Evolutionary conservation across 2,329 filamentous ascomycete species (phyloP).

Genomic region (Paracoccidioides brasiliensis): DNA sequence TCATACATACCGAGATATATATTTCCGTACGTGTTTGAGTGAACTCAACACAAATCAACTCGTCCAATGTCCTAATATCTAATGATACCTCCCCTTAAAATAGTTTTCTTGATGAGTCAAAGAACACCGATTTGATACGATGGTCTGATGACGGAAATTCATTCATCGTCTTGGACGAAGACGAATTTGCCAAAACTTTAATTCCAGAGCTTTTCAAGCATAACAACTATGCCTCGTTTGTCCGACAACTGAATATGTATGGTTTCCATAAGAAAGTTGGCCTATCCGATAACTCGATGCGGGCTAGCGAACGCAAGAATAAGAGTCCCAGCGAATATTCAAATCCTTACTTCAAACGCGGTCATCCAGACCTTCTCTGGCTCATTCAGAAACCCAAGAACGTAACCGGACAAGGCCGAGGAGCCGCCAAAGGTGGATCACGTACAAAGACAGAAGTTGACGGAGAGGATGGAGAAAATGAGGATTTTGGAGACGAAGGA

Average conservation of each 20-base stretch:
- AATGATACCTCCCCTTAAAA: constrained; percentile 11
- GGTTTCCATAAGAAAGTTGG: constrained; percentile 61
- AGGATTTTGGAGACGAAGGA: constrained; percentile 37
- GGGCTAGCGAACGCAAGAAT: constrained; percentile 89
- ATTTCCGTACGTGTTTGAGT: too few species aligned
- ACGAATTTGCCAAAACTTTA: constrained; percentile 64
- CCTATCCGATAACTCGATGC: constrained; percentile 93
- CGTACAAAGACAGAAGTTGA: constrained; percentile 45
- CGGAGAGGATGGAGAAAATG: constrained; percentile 58
- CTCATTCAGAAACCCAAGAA: constrained; percentile 91
- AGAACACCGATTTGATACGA: constrained; percentile 86
- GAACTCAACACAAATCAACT: too few species aligned
- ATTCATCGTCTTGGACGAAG: constrained; percentile 92
- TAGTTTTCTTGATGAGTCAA: constrained; percentile 85
- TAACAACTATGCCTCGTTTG: constrained; percentile 67
- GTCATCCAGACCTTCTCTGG: constrained; percentile 85
- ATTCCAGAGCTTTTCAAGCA: constrained; percentile 69
- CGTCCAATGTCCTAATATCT: neutral
- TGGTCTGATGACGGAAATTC: constrained; percentile 96
- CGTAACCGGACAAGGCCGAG: constrained; percentile 44
- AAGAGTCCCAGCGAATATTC: constrained; percentile 98
- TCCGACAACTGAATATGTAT: constrained; percentile 57
- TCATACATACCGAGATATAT: neutral
- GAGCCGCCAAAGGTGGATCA: constrained; percentile 26
- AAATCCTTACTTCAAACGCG: constrained; percentile 89